Conservation (phyloP, 768 basidiomycete species). For the Chalciporus sphaerocephalus region DNA sequence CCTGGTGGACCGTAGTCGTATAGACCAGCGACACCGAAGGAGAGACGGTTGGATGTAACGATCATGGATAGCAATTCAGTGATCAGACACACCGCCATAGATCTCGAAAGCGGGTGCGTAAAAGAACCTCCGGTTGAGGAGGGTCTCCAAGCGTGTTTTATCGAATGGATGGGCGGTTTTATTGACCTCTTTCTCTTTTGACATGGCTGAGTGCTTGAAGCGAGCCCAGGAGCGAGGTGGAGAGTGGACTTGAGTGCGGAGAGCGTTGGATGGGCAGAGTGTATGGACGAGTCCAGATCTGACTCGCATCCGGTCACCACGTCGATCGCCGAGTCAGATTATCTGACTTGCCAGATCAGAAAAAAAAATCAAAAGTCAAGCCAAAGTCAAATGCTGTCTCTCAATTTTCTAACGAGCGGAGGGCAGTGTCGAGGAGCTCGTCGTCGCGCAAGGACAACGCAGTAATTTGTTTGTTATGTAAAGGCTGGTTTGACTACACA, state of each 20-base stretch:
- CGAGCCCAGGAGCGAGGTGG: constrained; percentile 1
- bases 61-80: not conserved
- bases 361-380: too few relatives aligned
- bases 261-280: not conserved
- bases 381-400: not conserved
- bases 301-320: constrained; percentile 21
- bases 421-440: not conserved
- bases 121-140: constrained; percentile 91
- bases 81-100: constrained; percentile 75
- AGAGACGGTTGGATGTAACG: not conserved
- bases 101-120: constrained; percentile 98
- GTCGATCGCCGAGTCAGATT: constrained; percentile 8
- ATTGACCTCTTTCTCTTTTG: constrained; percentile 46
- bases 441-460: not conserved
- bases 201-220: constrained; percentile 26
- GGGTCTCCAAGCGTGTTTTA: constrained; percentile 76
- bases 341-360: constrained; percentile 2
- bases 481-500: too few relatives aligned
- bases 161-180: constrained; percentile 86
- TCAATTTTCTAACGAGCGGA: not conserved
- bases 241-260: too few relatives aligned
- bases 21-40: constrained; percentile 86
- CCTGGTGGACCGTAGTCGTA: constrained; percentile 99
- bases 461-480: constrained; percentile 1
- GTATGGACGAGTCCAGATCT: constrained; percentile 17